A percentile compares a stretch with the other conserved stretches of the same genome.
These are phyloP conservation scores for Quercus agrifolia DNA, from an alignment of 306 rosid genomes.

Conservation along the genomic window DNA sequence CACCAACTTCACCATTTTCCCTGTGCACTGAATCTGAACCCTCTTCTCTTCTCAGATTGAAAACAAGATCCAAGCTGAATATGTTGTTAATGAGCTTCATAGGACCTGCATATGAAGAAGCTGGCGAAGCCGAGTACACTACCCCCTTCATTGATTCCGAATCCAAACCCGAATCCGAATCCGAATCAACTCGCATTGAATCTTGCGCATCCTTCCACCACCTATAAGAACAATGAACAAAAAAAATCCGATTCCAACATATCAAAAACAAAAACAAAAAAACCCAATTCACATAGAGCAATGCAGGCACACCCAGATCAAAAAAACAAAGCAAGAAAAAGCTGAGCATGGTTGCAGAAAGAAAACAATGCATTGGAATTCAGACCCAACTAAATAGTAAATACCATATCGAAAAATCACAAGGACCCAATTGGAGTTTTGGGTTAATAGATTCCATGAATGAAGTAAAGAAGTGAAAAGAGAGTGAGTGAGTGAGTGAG, in stretches of 20 bases:
- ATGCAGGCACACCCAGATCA: slow-evolving; percentile 46
- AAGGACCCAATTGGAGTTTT: slow-evolving; percentile 5
- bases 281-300: slow-evolving; percentile 28
- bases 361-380: neutral
- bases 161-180: slow-evolving; percentile 47
- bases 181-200: slow-evolving; percentile 35
- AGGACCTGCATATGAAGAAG: slow-evolving; percentile 71
- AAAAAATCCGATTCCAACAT: slow-evolving; percentile 20
- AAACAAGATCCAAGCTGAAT: slow-evolving; percentile 75
- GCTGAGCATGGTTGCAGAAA: slow-evolving; percentile 1
- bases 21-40: slow-evolving; percentile 43
- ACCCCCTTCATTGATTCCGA: slow-evolving; percentile 57
- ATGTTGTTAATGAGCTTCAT: slow-evolving; percentile 88
- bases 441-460: slow-evolving; percentile 31
- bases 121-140: slow-evolving; percentile 49
- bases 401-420: neutral
- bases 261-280: neutral
- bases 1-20: slow-evolving; percentile 74
- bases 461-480: slow-evolving; percentile 21
- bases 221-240: slow-evolving; percentile 26
- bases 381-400: neutral
- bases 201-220: slow-evolving; percentile 98
- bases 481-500: neutral
- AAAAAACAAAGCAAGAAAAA: neutral
- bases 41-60: slow-evolving; percentile 77